Conservation (phyloP, 1,284 basidiomycete species). For the Melampsora americana region DNA sequence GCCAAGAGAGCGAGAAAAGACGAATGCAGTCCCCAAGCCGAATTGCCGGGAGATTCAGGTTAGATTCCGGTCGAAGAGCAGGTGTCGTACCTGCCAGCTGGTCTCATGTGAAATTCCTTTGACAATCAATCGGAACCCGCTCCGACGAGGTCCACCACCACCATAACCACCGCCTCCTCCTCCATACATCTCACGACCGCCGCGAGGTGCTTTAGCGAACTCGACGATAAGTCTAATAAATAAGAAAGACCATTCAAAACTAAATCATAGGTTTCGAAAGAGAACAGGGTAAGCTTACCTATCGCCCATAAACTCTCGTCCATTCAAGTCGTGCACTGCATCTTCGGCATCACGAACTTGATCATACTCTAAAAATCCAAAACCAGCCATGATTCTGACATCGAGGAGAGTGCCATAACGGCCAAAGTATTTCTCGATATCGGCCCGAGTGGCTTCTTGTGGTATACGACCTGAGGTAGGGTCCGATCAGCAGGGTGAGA, state of each 20-base stretch:
- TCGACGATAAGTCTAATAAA: slow-evolving; percentile 75
- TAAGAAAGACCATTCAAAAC: slow-evolving; percentile 22
- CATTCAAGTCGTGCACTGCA: slow-evolving; percentile 77
- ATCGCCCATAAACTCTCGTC: slow-evolving; percentile 79
- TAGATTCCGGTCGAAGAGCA: slow-evolving; percentile 16
- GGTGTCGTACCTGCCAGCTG: slow-evolving; percentile 82
- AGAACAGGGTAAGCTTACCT: slow-evolving; percentile 61
- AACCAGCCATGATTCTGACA: slow-evolving; percentile 87
- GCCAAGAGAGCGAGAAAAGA: slow-evolving; percentile 43
- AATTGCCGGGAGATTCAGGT: slow-evolving; percentile 5
- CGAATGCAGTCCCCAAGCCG: slow-evolving; percentile 17
- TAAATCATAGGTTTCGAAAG: slow-evolving; percentile 39
- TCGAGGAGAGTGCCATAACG: slow-evolving; percentile 80
- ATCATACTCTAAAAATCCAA: slow-evolving; percentile 23
- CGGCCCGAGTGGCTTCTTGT: slow-evolving; percentile 44
- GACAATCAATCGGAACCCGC: slow-evolving; percentile 74
- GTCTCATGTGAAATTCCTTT: slow-evolving; percentile 83
- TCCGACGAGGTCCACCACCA: slow-evolving; percentile 60
- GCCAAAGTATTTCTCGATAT: slow-evolving; percentile 69
- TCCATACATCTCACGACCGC: slow-evolving; percentile 64
- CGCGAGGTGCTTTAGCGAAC: slow-evolving; percentile 80
- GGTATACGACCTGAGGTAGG: slow-evolving; percentile 27
- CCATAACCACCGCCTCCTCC: slow-evolving; percentile 61
- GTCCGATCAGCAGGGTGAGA: background rate
- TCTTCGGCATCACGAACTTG: slow-evolving; percentile 78